phyloP scores from a whole-genome alignment of 2,329 filamentous ascomycete genomes.

The Monilinia laxa region DNA sequence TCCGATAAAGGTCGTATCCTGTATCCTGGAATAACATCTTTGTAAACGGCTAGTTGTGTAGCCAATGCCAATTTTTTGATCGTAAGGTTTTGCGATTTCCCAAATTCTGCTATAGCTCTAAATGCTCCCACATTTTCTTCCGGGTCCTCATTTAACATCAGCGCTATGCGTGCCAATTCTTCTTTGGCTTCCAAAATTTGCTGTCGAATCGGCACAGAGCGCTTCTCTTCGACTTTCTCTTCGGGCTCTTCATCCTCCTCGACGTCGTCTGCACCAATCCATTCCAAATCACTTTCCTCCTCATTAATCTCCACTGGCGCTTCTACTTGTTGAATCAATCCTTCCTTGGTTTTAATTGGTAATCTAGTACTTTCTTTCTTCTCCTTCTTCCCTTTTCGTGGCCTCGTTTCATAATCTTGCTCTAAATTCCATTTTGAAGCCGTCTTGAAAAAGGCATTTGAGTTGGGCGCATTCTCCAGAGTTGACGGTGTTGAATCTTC shows the following conservation, averaged over 20 bases:
- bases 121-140: slow-evolving; percentile 84
- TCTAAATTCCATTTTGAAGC: slow-evolving; percentile 87
- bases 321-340: slow-evolving; percentile 62
- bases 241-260: slow-evolving; percentile 53
- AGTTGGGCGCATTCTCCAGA: slow-evolving; percentile 34
- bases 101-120: slow-evolving; percentile 73
- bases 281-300: slow-evolving; percentile 60
- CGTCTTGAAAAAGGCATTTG: slow-evolving; percentile 61
- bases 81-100: slow-evolving; percentile 64
- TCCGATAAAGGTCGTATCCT: slow-evolving; percentile 81
- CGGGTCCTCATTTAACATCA: slow-evolving; percentile 82
- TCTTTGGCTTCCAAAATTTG: slow-evolving; percentile 88
- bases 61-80: slow-evolving; percentile 84
- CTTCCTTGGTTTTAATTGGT: slow-evolving; percentile 83
- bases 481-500: slow-evolving; percentile 43
- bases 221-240: slow-evolving; percentile 51
- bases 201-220: slow-evolving; percentile 69
- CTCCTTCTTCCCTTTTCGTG: slow-evolving; percentile 74
- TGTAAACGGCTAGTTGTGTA: slow-evolving; percentile 87
- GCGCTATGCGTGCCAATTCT: slow-evolving; percentile 81
- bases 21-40: slow-evolving; percentile 95
- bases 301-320: slow-evolving; percentile 53
- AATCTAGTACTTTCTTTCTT: slow-evolving; percentile 68
- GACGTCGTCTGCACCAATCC: slow-evolving; percentile 57
- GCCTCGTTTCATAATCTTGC: slow-evolving; percentile 81